A percentile compares a stretch with the other conserved stretches of the same genome.
These are phyloP conservation scores for Neofusicoccum sp. DNA, from an alignment of 2,329 filamentous ascomycete species.

Conservation along the genomic window DNA sequence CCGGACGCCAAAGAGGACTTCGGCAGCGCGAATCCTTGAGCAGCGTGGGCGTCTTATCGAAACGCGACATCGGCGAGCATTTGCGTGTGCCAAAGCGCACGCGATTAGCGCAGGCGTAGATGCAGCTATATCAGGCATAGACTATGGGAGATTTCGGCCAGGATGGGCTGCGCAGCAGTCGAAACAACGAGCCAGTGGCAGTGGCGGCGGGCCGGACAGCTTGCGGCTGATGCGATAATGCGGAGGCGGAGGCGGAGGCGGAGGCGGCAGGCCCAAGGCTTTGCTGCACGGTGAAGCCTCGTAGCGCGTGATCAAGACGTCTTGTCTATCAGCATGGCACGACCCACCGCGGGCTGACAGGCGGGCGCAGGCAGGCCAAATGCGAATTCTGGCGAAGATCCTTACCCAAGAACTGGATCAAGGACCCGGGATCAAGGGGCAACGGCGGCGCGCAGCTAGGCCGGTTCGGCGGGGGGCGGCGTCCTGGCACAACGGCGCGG, in stretches of 20 bases:
- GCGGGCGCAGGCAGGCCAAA: not conserved
- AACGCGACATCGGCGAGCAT: not conserved
- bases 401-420: slow-evolving; percentile 2
- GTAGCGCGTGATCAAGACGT: slow-evolving; percentile 20
- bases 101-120: not conserved
- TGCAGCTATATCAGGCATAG: slow-evolving; percentile 12
- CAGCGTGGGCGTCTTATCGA: not conserved
- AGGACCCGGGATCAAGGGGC: slow-evolving; percentile 18
- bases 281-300: slow-evolving; percentile 6
- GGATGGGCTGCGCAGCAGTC: slow-evolving; percentile 8
- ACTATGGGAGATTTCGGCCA: slow-evolving; percentile 6
- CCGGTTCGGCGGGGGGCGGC: slow-evolving; percentile 18
- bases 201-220: not conserved
- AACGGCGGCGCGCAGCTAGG: slow-evolving; percentile 12
- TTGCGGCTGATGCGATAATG: slow-evolving; percentile 6
- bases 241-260: not conserved
- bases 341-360: slow-evolving; percentile 3
- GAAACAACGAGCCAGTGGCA: not conserved
- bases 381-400: slow-evolving; percentile 12
- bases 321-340: slow-evolving; percentile 13
- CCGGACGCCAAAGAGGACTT: slow-evolving; percentile 71
- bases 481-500: slow-evolving; percentile 13
- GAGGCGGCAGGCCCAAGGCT: not conserved
- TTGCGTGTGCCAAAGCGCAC: not conserved
- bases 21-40: slow-evolving; percentile 31